phyloP scores from a whole-genome alignment of 78 protist genomes.

The Dictyostelium firmibasis region DNA sequence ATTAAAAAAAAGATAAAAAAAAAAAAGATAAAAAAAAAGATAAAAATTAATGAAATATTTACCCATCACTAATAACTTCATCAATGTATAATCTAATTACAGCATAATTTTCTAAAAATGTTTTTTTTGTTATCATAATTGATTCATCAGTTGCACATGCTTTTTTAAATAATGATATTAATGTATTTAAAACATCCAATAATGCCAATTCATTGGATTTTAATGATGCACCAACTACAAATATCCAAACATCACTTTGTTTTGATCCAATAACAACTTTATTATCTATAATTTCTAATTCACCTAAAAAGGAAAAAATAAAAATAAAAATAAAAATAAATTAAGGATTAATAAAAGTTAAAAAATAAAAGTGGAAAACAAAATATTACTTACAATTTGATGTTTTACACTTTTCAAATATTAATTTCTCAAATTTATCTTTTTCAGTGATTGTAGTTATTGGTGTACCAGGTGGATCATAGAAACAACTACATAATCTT shows the following conservation, averaged over 20 bases:
- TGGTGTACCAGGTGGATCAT: background rate
- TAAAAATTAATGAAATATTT: background rate
- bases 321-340: background rate
- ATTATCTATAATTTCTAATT: constrained; percentile 41
- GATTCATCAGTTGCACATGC: constrained; percentile 26
- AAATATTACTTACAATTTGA: constrained; percentile 22
- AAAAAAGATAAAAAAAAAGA: too few relatives aligned
- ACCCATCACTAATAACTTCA: constrained; percentile 57
- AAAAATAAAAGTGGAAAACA: background rate
- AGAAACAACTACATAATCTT: constrained; percentile 39
- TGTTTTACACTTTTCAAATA: constrained; percentile 27
- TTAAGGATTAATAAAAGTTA: too few relatives aligned
- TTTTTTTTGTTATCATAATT: constrained; percentile 10
- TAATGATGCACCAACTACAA: constrained; percentile 3
- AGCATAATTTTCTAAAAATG: constrained; percentile 10
- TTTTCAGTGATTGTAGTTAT: constrained; percentile 8
- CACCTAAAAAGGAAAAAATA: constrained; percentile 7
- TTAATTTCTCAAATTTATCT: constrained; percentile 14
- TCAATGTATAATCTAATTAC: constrained; percentile 5
- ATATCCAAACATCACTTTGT: constrained; percentile 31
- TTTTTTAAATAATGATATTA: constrained; percentile 6
- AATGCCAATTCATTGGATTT: constrained; percentile 35
- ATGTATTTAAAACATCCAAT: constrained; percentile 24
- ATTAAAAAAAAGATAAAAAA: background rate
- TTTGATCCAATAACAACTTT: constrained; percentile 39